Percentiles rank a stretch among this genome's conserved stretches.
Evolutionary conservation across 2,329 filamentous ascomycete genomes (phyloP).

Genomic region (Epichloe typhina): DNA sequence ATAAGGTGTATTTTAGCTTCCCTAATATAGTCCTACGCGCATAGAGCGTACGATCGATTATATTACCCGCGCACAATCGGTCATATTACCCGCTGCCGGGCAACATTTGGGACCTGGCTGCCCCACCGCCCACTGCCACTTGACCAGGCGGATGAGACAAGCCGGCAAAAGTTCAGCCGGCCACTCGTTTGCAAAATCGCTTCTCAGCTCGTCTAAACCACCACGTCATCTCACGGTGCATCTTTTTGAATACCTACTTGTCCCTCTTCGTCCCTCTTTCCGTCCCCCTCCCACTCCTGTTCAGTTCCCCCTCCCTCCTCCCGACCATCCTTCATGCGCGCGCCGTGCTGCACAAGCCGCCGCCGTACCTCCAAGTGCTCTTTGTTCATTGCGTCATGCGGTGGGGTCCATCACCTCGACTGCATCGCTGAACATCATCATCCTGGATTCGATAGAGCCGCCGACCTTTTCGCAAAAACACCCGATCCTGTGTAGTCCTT

Average conservation of each 20-base stretch:
- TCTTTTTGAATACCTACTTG: slow-evolving; percentile 5
- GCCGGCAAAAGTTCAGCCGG: slow-evolving; percentile 5
- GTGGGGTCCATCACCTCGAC: slow-evolving; percentile 43
- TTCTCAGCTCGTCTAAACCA: neutral
- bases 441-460: slow-evolving; percentile 42
- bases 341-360: slow-evolving; percentile 3
- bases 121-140: too few relatives aligned
- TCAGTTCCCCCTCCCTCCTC: slow-evolving; percentile 1
- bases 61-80: too few relatives aligned
- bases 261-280: neutral
- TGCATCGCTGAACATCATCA: slow-evolving; percentile 33
- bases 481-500: slow-evolving; percentile 8
- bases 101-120: too few relatives aligned
- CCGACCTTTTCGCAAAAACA: slow-evolving; percentile 11
- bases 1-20: too few relatives aligned
- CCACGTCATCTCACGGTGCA: slow-evolving; percentile 6
- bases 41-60: too few relatives aligned
- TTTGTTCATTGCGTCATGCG: slow-evolving; percentile 33
- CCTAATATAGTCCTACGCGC: too few relatives aligned
- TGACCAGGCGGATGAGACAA: neutral
- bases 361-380: slow-evolving; percentile 1
- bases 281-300: neutral
- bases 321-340: slow-evolving; percentile 2
- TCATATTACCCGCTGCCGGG: too few relatives aligned
- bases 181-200: neutral